A percentile compares a stretch with the other conserved stretches of the same genome.
Evolutionary conservation across 805 yeast species (phyloP).

Genomic region (Pichia gijzeniarum): DNA sequence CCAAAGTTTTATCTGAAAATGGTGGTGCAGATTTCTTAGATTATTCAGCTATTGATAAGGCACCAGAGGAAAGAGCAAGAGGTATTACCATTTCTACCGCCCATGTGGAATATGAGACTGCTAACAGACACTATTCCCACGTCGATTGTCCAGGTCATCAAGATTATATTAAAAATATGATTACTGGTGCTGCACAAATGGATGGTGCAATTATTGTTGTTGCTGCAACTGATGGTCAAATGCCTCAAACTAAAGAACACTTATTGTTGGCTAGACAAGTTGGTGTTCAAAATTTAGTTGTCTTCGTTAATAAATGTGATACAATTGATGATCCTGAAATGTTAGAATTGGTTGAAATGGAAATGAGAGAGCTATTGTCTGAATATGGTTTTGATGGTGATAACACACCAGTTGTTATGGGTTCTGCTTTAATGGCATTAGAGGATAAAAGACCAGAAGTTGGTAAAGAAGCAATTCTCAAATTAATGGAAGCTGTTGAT

Average conservation of each 20-base stretch:
- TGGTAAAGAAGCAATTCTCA: slow-evolving; percentile 77
- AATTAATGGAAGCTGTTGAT: slow-evolving; percentile 88
- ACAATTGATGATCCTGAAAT: slow-evolving; percentile 97
- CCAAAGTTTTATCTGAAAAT: slow-evolving; percentile 79
- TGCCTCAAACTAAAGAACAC: slow-evolving; percentile 99
- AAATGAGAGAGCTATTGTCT: slow-evolving; percentile 92
- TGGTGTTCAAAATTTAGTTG: slow-evolving; percentile 97
- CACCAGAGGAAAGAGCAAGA: slow-evolving; percentile 99
- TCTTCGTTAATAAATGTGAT: slow-evolving; percentile 96
- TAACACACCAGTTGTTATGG: slow-evolving; percentile 96
- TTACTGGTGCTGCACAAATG: slow-evolving; percentile 99
- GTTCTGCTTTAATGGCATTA: slow-evolving; percentile 95
- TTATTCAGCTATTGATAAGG: slow-evolving; percentile 89
- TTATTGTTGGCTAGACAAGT: slow-evolving; percentile 97
- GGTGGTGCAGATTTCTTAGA: slow-evolving; percentile 95
- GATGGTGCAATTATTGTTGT: slow-evolving; percentile 99
- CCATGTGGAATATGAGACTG: slow-evolving; percentile 95
- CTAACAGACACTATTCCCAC: slow-evolving; percentile 92
- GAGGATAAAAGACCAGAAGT: slow-evolving; percentile 86
- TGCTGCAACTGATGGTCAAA: slow-evolving; percentile 98
- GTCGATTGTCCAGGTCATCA: slow-evolving; percentile 99
- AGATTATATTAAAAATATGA: slow-evolving; percentile 98
- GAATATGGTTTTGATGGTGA: slow-evolving; percentile 98
- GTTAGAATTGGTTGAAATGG: slow-evolving; percentile 99
- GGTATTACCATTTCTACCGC: slow-evolving; percentile 98